Evolutionary conservation across 192 early-diverging fungal species (phyloP).

Genomic region (Haplosporangium gracile): DNA sequence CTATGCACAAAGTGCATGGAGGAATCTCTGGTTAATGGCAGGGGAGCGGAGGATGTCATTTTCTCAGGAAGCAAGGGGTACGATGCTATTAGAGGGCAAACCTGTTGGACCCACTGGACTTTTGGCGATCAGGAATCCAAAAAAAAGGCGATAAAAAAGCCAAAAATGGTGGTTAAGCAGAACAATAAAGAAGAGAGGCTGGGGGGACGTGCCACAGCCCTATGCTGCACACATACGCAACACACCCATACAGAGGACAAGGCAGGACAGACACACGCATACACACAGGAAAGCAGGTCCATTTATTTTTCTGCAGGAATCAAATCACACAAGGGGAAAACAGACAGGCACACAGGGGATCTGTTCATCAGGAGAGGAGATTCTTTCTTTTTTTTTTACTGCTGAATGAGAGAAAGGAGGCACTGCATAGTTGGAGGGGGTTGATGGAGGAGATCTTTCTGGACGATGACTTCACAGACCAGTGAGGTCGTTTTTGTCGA

Average conservation of each 20-base stretch:
- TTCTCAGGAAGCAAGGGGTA: not conserved
- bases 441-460: not conserved
- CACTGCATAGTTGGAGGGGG: not conserved
- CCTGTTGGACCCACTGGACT: conserved; percentile 36
- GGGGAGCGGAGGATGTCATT: not conserved
- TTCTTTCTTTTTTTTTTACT: not conserved
- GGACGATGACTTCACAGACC: not conserved
- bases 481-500: not conserved
- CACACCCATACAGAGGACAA: too few relatives aligned
- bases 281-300: not conserved
- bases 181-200: not conserved
- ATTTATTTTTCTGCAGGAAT: not conserved
- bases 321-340: not conserved
- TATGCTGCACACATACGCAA: not conserved
- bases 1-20: not conserved
- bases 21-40: not conserved
- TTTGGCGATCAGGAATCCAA: conserved; percentile 27
- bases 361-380: not conserved
- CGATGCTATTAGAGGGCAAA: not conserved
- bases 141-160: not conserved
- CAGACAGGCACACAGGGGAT: not conserved
- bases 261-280: not conserved
- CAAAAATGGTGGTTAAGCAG: conserved; percentile 27
- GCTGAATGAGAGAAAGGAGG: not conserved
- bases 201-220: conserved; percentile 22